Base-by-base conservation (phyloP, 148 eudicot species). In the Salicornia ramosissima region DNA sequence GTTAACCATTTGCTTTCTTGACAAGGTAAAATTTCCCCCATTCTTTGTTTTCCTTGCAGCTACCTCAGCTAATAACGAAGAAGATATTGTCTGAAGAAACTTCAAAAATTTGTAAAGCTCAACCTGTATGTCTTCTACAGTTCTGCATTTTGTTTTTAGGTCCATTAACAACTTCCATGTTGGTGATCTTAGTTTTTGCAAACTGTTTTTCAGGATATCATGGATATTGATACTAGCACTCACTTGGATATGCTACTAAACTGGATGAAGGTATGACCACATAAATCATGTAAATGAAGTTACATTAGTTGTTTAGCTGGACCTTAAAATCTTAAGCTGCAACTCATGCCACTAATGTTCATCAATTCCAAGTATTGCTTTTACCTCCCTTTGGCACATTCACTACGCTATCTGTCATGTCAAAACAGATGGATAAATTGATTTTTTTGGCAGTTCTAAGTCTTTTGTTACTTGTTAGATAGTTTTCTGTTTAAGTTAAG, bases 221-320 rank as follows among this genome's bases (percentile, higher is more conserved):
- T 72, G 80, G 77, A 74, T 54, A 46, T 76, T 64, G 75, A 81
- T 26, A 69, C 71, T 55, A 74, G 80, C 67, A 81, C 80, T 70
- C 87, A 76, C 71, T 83, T 90, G 81, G 90, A 85, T 76, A 77
- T 90, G 92, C 95, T 93, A 73, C 84, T 93, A 70, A 72, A 74
- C 68, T 93, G 98, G 98, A 80, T 90, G 74, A 88, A 93, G 98
- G 98, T 93, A 83, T 34, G 33, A 29, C 21, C 65, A 18, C 51
- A 66, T 16, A 43, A 19, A 29, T 13, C 31, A 34, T 31, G 39
- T n/a, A 59, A 55, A 51, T 30, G 21, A 12, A 34, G 1, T 0
- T 24, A 21, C 28, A 45, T 18, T 31, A 63, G n/a, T 24, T 30
- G 30, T 24, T 45, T 55, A 29, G 26, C 13, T 36, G 34, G 15